Conservation (phyloP, 2,329 filamentous ascomycete genomes). For the Diaporthe citrichinensis region DNA sequence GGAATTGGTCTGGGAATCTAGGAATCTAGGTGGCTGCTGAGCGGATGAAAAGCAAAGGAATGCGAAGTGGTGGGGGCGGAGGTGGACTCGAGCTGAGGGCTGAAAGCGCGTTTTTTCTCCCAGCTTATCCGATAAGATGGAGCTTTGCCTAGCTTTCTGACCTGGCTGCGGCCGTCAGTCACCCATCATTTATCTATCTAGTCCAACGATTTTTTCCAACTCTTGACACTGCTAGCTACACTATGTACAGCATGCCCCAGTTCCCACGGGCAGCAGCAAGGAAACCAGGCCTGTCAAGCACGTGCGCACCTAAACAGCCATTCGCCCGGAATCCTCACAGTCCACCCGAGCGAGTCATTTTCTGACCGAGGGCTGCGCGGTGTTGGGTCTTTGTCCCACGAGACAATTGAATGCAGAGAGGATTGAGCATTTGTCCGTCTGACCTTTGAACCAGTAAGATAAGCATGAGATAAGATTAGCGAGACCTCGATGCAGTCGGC, state of each 20-base stretch:
- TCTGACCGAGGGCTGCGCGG: conserved; percentile 8
- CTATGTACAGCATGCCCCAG: neutral
- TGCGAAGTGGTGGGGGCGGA: conserved; percentile 18
- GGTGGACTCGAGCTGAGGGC: conserved; percentile 2
- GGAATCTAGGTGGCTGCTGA: conserved; percentile 1
- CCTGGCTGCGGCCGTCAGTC: conserved; percentile 11
- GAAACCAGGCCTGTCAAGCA: conserved; percentile 13
- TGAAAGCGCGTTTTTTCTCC: conserved; percentile 40
- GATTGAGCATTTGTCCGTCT: neutral
- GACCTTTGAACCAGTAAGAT: neutral
- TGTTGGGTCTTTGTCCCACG: neutral
- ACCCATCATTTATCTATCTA: conserved; percentile 5
- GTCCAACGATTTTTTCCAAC: neutral
- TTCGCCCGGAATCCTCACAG: conserved; percentile 16
- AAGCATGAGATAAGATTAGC: conserved; percentile 32
- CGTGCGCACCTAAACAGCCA: conserved; percentile 23
- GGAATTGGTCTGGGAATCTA: conserved; percentile 16
- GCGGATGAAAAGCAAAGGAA: conserved; percentile 35
- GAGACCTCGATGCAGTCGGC: neutral
- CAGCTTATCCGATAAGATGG: conserved; percentile 35
- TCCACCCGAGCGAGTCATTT: conserved; percentile 30
- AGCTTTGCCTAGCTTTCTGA: neutral
- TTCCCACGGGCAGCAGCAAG: conserved; percentile 9
- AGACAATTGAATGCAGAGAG: neutral
- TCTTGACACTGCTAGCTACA: neutral